These are phyloP conservation scores for Arthromyces matolae DNA, from an alignment of 768 basidiomycete species.

Conservation along the genomic window DNA sequence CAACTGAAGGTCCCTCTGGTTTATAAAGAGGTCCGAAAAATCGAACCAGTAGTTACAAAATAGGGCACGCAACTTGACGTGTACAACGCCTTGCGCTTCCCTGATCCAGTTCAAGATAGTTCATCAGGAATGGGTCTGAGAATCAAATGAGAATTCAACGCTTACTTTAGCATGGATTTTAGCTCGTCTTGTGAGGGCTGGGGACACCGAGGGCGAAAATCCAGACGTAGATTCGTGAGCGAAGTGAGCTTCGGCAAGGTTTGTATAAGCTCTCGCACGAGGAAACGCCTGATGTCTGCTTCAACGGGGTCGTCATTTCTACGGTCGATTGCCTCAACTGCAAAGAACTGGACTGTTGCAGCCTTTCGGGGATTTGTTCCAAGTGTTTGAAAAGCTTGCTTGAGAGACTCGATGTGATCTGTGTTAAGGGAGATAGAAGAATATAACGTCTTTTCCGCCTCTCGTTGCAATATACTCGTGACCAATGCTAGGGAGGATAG, in stretches of 20 bases:
- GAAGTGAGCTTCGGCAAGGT: not conserved
- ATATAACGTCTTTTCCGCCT: not conserved
- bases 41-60: not conserved
- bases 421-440: not conserved
- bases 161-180: not conserved
- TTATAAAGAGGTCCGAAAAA: not conserved
- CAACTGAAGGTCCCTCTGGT: not conserved
- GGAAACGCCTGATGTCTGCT: too few species aligned
- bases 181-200: too few species aligned
- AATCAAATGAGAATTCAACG: not conserved
- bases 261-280: too few species aligned
- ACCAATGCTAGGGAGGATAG: not conserved
- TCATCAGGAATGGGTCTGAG: not conserved
- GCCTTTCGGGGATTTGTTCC: not conserved
- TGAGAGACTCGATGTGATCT: not conserved
- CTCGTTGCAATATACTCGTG: too few species aligned
- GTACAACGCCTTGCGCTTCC: not conserved
- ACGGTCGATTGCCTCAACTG: not conserved
- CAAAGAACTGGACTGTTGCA: not conserved
- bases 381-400: not conserved
- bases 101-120: not conserved
- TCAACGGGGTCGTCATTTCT: too few species aligned
- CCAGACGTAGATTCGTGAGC: not conserved
- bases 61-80: not conserved
- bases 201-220: not conserved